Evolutionary conservation across 257 asterid genomes (phyloP).

Genomic region (Solanum acaule): DNA sequence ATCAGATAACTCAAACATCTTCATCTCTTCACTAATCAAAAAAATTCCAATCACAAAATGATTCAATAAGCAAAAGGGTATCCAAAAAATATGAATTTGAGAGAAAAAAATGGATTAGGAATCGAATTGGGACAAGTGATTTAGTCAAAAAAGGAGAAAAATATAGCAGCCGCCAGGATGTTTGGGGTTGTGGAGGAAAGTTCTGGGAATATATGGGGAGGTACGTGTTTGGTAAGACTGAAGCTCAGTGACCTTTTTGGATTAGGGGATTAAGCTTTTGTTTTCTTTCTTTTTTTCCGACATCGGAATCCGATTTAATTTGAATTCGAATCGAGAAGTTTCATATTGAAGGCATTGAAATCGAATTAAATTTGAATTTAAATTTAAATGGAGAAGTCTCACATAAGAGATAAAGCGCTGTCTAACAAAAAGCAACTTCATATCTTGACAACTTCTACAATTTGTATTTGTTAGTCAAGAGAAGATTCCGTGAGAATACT

Average conservation of each 20-base stretch:
- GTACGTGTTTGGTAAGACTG: background rate
- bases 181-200: background rate
- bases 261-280: background rate
- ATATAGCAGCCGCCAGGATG: background rate
- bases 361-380: fast-evolving
- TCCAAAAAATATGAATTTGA: background rate
- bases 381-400: too few species aligned
- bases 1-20: background rate
- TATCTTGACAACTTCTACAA: too few species aligned
- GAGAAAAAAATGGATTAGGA: background rate
- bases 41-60: background rate
- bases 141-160: background rate
- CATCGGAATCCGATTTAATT: too few species aligned
- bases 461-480: too few species aligned
- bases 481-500: too few species aligned
- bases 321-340: too few species aligned
- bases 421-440: too few species aligned
- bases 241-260: background rate
- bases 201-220: background rate
- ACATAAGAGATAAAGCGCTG: too few species aligned
- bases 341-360: too few species aligned
- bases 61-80: background rate
- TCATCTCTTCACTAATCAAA: background rate
- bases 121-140: background rate
- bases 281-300: too few species aligned